Percentiles rank a stretch among this genome's conserved stretches.
Evolutionary conservation across 345 rosid genomes (phyloP).

Genomic region (Sonneratia alba): DNA sequence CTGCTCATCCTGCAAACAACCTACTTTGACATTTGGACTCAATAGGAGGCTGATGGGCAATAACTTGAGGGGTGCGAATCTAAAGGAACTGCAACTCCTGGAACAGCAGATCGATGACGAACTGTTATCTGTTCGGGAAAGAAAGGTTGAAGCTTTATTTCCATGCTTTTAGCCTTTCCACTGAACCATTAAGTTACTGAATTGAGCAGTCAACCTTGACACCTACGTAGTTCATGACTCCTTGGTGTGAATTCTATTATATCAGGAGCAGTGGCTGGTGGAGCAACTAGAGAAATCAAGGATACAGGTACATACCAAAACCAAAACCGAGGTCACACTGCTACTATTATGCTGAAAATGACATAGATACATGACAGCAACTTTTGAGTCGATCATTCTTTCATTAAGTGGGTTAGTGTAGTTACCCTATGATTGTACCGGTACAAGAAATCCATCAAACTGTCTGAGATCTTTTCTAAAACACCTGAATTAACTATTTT

Average conservation of each 20-base stretch:
- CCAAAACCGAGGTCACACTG: background rate
- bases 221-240: background rate
- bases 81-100: constrained; percentile 63
- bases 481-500: background rate
- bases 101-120: constrained; percentile 64
- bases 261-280: constrained; percentile 64
- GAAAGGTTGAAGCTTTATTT: constrained; percentile 34
- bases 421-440: no score
- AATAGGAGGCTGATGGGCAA: constrained; percentile 27
- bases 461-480: background rate
- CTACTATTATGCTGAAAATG: no score
- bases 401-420: background rate
- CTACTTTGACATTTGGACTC: background rate
- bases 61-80: constrained; percentile 50
- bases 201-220: no score
- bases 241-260: constrained; percentile 8
- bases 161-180: background rate
- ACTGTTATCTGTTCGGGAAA: constrained; percentile 55
- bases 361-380: background rate
- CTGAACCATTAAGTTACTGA: background rate
- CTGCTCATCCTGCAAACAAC: background rate
- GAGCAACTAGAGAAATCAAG: constrained; percentile 80
- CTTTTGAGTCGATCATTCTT: background rate
- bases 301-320: constrained; percentile 39
- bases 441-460: background rate